Conservation (phyloP, 768 basidiomycete species). For the Agrocybe pediades region DNA sequence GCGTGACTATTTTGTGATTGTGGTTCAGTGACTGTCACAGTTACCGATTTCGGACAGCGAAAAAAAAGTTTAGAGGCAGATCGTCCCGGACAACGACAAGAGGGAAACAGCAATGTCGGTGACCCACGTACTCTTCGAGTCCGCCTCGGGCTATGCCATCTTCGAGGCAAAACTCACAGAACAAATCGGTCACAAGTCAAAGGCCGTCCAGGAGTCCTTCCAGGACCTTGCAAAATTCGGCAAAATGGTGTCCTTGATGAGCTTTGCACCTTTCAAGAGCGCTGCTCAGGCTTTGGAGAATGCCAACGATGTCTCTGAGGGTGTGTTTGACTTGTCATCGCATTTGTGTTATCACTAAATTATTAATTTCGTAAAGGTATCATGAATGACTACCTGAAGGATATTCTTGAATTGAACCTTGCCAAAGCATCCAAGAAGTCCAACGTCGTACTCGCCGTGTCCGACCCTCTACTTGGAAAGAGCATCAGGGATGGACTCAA, state of each 20-base stretch:
- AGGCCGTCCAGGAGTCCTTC: constrained; percentile 83
- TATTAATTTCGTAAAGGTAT: constrained; percentile 54
- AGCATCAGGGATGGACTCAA: constrained; percentile 74
- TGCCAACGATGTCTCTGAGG: constrained; percentile 94
- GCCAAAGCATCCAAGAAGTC: constrained; percentile 74
- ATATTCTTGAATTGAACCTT: constrained; percentile 86
- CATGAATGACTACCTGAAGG: constrained; percentile 80
- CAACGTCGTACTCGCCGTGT: constrained; percentile 73
- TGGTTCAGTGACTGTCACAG: background rate
- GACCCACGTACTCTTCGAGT: constrained; percentile 91
- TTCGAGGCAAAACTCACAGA: constrained; percentile 88
- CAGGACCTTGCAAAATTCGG: constrained; percentile 85
- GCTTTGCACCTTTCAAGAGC: constrained; percentile 92
- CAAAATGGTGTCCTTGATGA: constrained; percentile 89
- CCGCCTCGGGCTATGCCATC: constrained; percentile 91
- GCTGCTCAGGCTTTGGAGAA: constrained; percentile 95
- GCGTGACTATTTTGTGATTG: too few relatives aligned
- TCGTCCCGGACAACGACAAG: constrained; percentile 35
- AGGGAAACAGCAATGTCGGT: constrained; percentile 57
- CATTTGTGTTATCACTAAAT: constrained; percentile 2
- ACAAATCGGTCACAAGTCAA: constrained; percentile 80
- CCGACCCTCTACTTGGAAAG: constrained; percentile 72
- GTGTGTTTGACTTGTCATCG: constrained; percentile 43
- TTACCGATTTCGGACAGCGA: constrained; percentile 13
- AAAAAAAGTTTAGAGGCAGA: constrained; percentile 34